These are phyloP conservation scores for Cenchrus americanus DNA, from an alignment of 176 grass and related monocot species.

Conservation along the genomic window DNA sequence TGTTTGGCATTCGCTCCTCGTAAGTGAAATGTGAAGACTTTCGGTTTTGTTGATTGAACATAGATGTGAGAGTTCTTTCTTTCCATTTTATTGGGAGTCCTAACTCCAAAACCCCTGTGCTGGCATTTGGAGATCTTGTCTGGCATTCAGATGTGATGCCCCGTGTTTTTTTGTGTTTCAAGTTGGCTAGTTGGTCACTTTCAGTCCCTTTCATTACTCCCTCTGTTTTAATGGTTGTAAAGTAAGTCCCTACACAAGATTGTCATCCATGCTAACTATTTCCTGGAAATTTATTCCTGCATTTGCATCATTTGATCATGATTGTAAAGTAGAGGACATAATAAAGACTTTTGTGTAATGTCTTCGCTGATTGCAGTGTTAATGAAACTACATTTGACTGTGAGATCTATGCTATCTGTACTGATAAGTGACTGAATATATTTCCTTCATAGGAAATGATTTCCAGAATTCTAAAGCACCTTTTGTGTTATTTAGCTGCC, in stretches of 20 bases:
- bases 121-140: constrained; percentile 14
- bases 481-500: constrained; percentile 63
- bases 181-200: not conserved
- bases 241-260: not conserved
- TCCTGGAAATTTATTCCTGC: not conserved
- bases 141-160: constrained; percentile 19
- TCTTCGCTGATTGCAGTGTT: not conserved
- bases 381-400: not conserved
- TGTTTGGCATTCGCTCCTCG: constrained; percentile 88
- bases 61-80: not conserved
- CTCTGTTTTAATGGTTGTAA: not conserved
- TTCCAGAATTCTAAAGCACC: constrained; percentile 22
- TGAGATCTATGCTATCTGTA: constrained; percentile 15
- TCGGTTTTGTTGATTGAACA: constrained; percentile 10
- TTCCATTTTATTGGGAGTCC: not conserved
- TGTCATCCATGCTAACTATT: not conserved
- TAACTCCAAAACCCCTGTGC: not conserved
- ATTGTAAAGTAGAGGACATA: not conserved
- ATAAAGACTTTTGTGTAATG: not conserved
- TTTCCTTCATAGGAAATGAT: not conserved
- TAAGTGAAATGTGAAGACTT: constrained; percentile 37
- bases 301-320: not conserved
- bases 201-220: not conserved
- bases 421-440: constrained; percentile 16
- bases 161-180: not conserved